Conservation (phyloP, 2,329 filamentous ascomycete genomes). For the Colletotrichum somersetense region DNA sequence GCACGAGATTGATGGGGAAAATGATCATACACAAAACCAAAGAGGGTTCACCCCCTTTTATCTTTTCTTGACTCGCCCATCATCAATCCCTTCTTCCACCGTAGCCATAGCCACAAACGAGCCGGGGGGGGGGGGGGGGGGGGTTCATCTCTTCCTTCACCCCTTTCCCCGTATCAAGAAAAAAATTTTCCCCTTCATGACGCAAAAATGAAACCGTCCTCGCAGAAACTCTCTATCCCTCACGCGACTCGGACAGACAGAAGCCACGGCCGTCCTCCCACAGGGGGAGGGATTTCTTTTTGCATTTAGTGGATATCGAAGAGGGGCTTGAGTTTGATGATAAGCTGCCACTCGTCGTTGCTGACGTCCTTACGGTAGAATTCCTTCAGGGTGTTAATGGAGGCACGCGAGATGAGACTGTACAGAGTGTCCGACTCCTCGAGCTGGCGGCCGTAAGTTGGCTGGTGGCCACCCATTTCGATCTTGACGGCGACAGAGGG, state of each 20-base stretch:
- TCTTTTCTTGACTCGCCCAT: constrained; percentile 17
- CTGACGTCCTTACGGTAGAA: constrained; percentile 90
- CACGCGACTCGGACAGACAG: neutral
- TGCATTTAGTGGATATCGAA: constrained; percentile 82
- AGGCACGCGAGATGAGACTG: constrained; percentile 86
- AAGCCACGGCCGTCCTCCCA: neutral
- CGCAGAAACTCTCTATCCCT: neutral
- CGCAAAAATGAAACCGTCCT: neutral
- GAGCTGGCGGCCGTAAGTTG: constrained; percentile 92
- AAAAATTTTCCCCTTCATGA: neutral
- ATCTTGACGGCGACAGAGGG: constrained; percentile 99
- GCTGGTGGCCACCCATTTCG: constrained; percentile 91
- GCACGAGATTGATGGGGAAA: neutral
- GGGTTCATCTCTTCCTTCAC: neutral
- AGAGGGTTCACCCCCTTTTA: neutral
- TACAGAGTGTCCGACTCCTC: constrained; percentile 93
- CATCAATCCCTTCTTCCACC: constrained; percentile 1
- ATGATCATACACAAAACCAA: constrained; percentile 22
- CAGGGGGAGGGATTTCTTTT: neutral
- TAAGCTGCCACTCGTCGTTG: constrained; percentile 94
- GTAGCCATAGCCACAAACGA: neutral
- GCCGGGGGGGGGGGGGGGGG: neutral
- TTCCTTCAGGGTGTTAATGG: constrained; percentile 96
- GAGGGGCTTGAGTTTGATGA: constrained; percentile 93
- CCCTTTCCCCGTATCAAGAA: neutral